Conservation (phyloP, 2,329 filamentous ascomycete species). For the Aspergillus hortae region DNA sequence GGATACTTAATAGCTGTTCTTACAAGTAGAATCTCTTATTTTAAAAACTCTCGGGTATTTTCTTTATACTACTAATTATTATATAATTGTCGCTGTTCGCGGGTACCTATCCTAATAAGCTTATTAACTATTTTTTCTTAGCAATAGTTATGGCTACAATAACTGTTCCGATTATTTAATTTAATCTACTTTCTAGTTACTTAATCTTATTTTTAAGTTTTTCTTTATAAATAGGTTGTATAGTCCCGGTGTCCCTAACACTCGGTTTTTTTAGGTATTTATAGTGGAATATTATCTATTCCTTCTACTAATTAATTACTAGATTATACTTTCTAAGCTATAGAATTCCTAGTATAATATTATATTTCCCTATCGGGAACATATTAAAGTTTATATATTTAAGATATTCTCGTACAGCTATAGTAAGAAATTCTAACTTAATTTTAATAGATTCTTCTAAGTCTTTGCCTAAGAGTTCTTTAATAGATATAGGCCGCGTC, state of each 20-base stretch:
- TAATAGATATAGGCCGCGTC: too few species aligned
- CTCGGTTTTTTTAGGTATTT: too few species aligned
- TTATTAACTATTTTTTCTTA: neutral
- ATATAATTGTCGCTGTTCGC: neutral
- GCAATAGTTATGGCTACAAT: neutral
- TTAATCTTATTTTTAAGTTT: neutral
- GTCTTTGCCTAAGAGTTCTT: neutral
- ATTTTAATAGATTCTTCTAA: neutral
- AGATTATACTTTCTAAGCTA: too few species aligned
- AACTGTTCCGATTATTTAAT: neutral
- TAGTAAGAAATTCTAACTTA: neutral
- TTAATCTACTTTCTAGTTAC: neutral
- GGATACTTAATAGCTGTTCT: too few species aligned
- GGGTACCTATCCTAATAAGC: neutral
- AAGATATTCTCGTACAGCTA: neutral
- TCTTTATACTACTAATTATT: too few species aligned
- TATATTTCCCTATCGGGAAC: too few species aligned
- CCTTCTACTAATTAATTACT: too few species aligned
- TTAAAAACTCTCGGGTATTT: neutral
- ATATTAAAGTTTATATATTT: neutral
- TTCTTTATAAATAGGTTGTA: too few species aligned
- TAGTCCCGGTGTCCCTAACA: neutral
- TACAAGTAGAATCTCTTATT: neutral
- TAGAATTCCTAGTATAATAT: too few species aligned
- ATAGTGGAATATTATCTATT: too few species aligned